Evolutionary conservation across 2,329 filamentous ascomycete genomes (phyloP).

Genomic region (Beauveria varroae): DNA sequence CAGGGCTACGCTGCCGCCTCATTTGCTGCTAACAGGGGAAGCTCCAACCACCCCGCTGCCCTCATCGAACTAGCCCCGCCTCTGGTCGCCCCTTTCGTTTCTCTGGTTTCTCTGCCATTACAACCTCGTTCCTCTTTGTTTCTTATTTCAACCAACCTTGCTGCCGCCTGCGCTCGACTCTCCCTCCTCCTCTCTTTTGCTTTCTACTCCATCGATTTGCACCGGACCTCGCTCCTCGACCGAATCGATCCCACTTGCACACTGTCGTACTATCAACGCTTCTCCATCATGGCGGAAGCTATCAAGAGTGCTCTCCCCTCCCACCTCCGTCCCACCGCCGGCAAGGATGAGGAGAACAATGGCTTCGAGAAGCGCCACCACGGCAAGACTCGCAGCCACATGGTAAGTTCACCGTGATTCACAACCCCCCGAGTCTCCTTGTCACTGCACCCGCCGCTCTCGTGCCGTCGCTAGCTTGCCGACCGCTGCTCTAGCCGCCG

Average conservation of each 20-base stretch:
- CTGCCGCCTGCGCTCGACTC: neutral
- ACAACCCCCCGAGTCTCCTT: neutral
- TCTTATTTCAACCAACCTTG: constrained; percentile 3
- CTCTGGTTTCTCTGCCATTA: neutral
- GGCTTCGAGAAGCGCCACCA: constrained; percentile 61
- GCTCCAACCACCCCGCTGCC: constrained; percentile 10
- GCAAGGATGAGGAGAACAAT: constrained; percentile 28
- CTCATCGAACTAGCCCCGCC: constrained; percentile 10
- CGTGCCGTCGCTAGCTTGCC: neutral
- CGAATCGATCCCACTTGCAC: constrained; percentile 11
- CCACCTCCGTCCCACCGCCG: constrained; percentile 64
- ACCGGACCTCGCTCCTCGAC: constrained; percentile 3
- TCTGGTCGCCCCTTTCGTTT: constrained; percentile 9
- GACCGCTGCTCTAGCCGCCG: neutral
- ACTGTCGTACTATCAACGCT: constrained; percentile 10
- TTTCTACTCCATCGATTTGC: neutral
- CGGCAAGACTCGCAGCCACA: constrained; percentile 79
- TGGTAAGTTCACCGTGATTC: constrained; percentile 51
- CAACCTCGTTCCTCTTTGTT: constrained; percentile 2
- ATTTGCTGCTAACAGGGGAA: constrained; percentile 8
- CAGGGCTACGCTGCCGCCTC: constrained; percentile 9
- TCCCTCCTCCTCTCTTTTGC: neutral
- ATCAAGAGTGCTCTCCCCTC: constrained; percentile 72
- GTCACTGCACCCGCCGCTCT: neutral
- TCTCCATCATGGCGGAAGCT: constrained; percentile 56